Evolutionary conservation across 257 asterid genomes (phyloP).

Genomic region (Jacaranda copaia): DNA sequence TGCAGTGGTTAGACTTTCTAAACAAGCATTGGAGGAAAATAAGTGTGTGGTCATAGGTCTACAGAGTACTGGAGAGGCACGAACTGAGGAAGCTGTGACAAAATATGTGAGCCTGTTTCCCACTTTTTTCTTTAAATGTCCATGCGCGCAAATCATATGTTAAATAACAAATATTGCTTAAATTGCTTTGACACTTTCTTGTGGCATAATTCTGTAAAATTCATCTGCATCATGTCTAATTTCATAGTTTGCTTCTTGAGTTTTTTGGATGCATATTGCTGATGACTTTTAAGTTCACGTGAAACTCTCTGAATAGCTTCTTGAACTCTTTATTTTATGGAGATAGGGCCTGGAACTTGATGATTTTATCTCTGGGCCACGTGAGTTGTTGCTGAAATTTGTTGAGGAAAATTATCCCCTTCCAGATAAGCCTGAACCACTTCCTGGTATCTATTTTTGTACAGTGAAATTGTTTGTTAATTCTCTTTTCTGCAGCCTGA

Average conservation of each 20-base stretch:
- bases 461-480: conserved; percentile 29
- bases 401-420: conserved; percentile 96
- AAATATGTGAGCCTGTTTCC: conserved; percentile 74
- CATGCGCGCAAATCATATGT: neutral
- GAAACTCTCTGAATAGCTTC: conserved; percentile 34
- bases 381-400: conserved; percentile 91
- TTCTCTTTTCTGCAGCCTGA: conserved; percentile 37
- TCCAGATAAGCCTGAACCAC: conserved; percentile 94
- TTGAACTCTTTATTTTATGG: conserved; percentile 40
- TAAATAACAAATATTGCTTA: conserved; percentile 3
- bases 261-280: conserved; percentile 19
- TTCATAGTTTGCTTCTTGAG: conserved; percentile 14
- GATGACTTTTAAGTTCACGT: conserved; percentile 21
- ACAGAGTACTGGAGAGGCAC: conserved; percentile 99
- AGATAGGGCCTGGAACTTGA: conserved; percentile 93
- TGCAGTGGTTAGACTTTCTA: conserved; percentile 82
- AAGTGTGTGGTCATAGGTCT: conserved; percentile 95
- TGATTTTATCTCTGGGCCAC: conserved; percentile 98
- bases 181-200: conserved; percentile 1
- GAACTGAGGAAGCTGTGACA: conserved; percentile 94
- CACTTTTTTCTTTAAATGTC: conserved; percentile 23
- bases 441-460: conserved; percentile 63
- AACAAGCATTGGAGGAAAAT: conserved; percentile 74
- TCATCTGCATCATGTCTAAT: conserved; percentile 17
- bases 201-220: neutral